phyloP scores from a whole-genome alignment of 805 yeast species.

The Diddensiella transvaalensis region DNA sequence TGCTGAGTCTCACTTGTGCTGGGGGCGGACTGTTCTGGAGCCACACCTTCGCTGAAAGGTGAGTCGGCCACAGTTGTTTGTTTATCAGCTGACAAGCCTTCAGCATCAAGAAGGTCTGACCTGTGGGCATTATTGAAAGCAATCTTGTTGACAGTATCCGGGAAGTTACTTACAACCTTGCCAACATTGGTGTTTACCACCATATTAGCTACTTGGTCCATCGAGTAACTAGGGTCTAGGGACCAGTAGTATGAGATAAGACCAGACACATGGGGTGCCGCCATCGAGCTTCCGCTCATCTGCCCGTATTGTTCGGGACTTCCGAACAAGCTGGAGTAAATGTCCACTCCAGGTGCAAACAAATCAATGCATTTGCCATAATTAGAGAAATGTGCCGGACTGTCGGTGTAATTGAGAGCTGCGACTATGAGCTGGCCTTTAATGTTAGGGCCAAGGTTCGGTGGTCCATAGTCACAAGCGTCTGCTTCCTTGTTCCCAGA shows the following conservation, averaged over 20 bases:
- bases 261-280: slow-evolving; percentile 95
- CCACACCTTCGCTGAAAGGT: too few relatives aligned
- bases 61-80: background rate
- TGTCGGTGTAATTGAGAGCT: slow-evolving; percentile 84
- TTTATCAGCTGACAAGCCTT: background rate
- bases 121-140: slow-evolving; percentile 24
- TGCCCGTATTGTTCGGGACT: slow-evolving; percentile 30
- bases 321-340: slow-evolving; percentile 50
- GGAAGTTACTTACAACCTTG: slow-evolving; percentile 11
- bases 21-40: too few relatives aligned
- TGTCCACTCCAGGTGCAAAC: slow-evolving; percentile 93
- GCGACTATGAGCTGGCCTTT: slow-evolving; percentile 77
- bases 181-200: slow-evolving; percentile 19
- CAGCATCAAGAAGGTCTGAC: background rate
- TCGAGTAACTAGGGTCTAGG: slow-evolving; percentile 60
- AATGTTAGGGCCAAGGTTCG: slow-evolving; percentile 42
- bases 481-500: slow-evolving; percentile 94
- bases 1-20: too few relatives aligned
- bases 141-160: slow-evolving; percentile 21
- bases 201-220: slow-evolving; percentile 17
- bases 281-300: slow-evolving; percentile 93
- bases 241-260: slow-evolving; percentile 84
- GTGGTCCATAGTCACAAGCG: slow-evolving; percentile 91
- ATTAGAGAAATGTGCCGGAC: slow-evolving; percentile 93
- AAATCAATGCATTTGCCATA: slow-evolving; percentile 94